Base-by-base conservation (phyloP, 805 yeast genomes). In the Vanderwaltozyma polyspora region DNA sequence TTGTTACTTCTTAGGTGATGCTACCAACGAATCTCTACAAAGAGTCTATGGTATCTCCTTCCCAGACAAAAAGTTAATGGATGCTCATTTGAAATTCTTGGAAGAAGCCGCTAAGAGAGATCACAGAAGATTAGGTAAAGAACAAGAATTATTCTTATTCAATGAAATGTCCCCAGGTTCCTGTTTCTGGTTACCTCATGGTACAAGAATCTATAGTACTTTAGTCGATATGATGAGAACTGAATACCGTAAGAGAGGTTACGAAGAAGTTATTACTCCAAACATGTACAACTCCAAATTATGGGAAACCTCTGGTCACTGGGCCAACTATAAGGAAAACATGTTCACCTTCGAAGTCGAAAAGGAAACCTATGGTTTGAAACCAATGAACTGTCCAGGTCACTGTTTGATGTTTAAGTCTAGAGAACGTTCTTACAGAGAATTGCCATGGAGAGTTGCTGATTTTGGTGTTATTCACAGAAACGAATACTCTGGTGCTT, bases 291-390 rank as follows among this genome's bases (percentile, higher is more conserved):
- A 87, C 68, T 67, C 96, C 41, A 89, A 89, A 64, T 72, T 91
- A 52, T 91, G 99, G 99, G 94, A 89, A 68, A 82, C 91, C 36
- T 87, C 97, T 10, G 98, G 98, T 46, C 98, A 91, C 64, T 91
- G 97, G 98, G 93, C 72, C 29, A 91, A 91, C 67, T 91, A 91
- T 65, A 80, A 85, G 60, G 98, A 91, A 60, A 85, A 91, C 62
- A 91, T 91, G 98, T 91, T 91, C 58, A 68, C 94, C 9, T 84
- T 91, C 52, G 95, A 87, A 36, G 94, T 89, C 45, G 99, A 91
- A 66, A 91, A 91, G 72, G 98, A 91, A 62, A 73, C 74, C 25
- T 91, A 68, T 54, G 98, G 95, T 52, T 74, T 91, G 53, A 89
- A 89, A 66, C 98, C 96, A 7, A 80, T 85, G 95, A 84, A 84